Conservation (phyloP, 208 protist species). For the Trichomonas vaginalis region DNA sequence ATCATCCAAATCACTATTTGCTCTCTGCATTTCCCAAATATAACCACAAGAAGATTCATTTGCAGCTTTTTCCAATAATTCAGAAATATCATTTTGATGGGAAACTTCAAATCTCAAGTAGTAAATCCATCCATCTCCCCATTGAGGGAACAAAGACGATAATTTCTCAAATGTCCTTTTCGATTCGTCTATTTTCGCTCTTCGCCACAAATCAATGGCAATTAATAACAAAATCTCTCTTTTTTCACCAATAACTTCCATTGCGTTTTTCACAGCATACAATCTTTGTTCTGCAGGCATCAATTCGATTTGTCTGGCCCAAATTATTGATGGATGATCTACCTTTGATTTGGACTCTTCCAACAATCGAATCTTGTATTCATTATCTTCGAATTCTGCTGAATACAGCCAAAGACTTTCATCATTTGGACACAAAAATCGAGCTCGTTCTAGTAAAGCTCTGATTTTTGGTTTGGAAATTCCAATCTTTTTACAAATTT, state of each 20-base stretch:
- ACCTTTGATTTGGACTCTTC: neutral
- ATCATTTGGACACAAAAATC: neutral
- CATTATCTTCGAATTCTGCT: neutral
- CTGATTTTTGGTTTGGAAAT: neutral
- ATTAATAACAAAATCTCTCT: neutral
- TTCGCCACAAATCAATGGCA: neutral
- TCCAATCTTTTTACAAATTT: neutral
- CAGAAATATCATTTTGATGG: neutral
- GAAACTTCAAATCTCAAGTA: neutral
- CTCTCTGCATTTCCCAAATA: neutral
- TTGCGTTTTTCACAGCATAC: neutral
- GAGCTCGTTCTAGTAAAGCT: neutral
- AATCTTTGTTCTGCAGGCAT: neutral
- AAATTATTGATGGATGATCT: neutral
- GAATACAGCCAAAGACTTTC: neutral
- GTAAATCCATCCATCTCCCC: neutral
- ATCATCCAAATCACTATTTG: neutral
- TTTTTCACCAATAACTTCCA: neutral
- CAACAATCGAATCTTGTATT: neutral
- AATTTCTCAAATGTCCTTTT: neutral
- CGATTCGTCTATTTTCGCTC: neutral
- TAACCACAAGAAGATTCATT: neutral
- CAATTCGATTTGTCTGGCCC: neutral
- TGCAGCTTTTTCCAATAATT: neutral
- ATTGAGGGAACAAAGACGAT: neutral